These are phyloP conservation scores for grape (Vitis vinifera) DNA, from an alignment of 164 flowering plant species.

Conservation along the genomic window DNA sequence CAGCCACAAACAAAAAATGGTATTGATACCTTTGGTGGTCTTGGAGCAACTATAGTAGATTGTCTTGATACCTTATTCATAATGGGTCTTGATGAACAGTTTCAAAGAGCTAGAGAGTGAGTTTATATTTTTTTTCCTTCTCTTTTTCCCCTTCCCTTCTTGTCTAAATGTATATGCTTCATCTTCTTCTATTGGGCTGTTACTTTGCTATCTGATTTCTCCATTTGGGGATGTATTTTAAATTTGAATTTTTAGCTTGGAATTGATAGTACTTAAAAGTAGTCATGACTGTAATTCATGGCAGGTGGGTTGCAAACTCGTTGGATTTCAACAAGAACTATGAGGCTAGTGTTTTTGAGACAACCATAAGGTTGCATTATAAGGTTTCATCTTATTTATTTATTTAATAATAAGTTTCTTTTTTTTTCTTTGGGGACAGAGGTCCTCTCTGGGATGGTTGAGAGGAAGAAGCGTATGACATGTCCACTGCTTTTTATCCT, in stretches of 20 bases:
- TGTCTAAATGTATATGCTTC: neutral
- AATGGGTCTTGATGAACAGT: too few species aligned
- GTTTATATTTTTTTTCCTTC: too few species aligned
- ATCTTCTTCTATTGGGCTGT: too few species aligned
- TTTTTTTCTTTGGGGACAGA: neutral
- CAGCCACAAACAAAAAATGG: too few species aligned
- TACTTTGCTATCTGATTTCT: too few species aligned
- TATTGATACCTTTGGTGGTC: too few species aligned
- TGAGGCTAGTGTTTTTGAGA: constrained; percentile 11
- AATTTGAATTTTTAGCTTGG: too few species aligned
- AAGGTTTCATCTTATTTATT: constrained; percentile 1
- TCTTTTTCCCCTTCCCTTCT: neutral
- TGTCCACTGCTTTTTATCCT: neutral
- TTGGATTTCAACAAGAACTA: constrained; percentile 8
- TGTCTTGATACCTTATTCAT: too few species aligned
- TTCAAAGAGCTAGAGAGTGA: too few species aligned
- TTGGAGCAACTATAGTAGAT: too few species aligned
- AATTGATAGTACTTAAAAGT: too few species aligned
- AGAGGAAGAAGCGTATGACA: neutral
- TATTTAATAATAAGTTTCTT: neutral
- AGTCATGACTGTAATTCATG: neutral
- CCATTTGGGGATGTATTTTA: too few species aligned
- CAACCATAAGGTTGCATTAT: constrained; percentile 12
- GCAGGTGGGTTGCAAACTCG: constrained; percentile 10
- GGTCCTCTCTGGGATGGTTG: neutral